Evolutionary conservation across 1,139 yeast species (phyloP), one percentile per base, ranked within the genome.

Genomic region (Eremothecium cymbalariae): DNA sequence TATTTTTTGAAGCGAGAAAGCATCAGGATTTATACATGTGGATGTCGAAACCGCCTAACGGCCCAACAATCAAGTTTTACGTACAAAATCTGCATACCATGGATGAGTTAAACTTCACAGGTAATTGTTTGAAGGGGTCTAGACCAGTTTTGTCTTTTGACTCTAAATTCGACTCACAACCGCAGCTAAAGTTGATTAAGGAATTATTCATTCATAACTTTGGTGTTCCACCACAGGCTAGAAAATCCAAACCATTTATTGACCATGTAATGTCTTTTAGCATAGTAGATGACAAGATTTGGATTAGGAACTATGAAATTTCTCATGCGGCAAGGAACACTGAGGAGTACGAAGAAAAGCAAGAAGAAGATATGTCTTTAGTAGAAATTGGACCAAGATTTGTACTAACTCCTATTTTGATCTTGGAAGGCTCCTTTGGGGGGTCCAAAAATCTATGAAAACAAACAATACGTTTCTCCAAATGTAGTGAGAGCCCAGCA

Each of bases 371-470:
- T 46, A 61, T 82, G 42, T 75, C 83, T 22, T 68, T 90, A 53
- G 82, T 93, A 42, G 99, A 90, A 66, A 86, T 90, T 49, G 99
- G 99, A 3, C 99, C 99, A 36, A 74, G 99, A 57, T 79, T 88
- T 50, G 97, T 93, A 24, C 70, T 93, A 65, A 90, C 98, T 3
- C 77, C 83, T 48, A 88, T 90, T 48, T 80, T 94, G 42, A 78
- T 90, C 35, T 70, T 90, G 46, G 98, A 90, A 63, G 99, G 98
- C 32, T 85, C 97, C 2, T 93, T 90, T 54, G n/a, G 94, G 96
- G 38, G 98, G 99, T 15, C 96, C 98, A 43, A 86, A 90, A 69
- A 85, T 90, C 47, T 90, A 84, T 64, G 98, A 90, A 57, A 90
- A 90, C 67, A 88, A 84, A 68, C 94, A 90, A 62, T 90, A 84